These are phyloP conservation scores for Heliamphora exappendiculata DNA, from an alignment of 148 eudicot species.

Conservation along the genomic window DNA sequence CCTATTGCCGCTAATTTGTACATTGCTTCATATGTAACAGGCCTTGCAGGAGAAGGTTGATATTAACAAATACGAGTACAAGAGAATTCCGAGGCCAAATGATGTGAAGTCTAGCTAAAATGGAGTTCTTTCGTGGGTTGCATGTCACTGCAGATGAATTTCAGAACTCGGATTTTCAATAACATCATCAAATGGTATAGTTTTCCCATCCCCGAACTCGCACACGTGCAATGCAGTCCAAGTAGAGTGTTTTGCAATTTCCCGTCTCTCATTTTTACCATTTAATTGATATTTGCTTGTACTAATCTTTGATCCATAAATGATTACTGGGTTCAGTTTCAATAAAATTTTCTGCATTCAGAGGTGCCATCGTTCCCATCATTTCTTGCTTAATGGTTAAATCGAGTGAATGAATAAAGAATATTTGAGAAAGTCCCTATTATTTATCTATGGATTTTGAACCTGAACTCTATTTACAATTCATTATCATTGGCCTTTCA, in stretches of 20 bases:
- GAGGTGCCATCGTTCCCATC: too few species aligned
- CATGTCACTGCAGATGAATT: neutral
- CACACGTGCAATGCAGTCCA: too few species aligned
- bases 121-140: neutral
- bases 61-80: constrained; percentile 73
- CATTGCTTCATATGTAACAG: constrained; percentile 34
- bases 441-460: too few species aligned
- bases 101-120: constrained; percentile 38
- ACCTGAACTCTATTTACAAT: too few species aligned
- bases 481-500: too few species aligned
- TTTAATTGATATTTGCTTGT: neutral
- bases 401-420: too few species aligned
- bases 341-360: too few species aligned
- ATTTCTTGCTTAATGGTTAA: too few species aligned
- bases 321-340: too few species aligned
- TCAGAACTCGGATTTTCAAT: neutral
- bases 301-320: neutral
- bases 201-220: neutral
- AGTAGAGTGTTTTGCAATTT: neutral
- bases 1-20: neutral
- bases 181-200: neutral
- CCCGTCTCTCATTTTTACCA: neutral
- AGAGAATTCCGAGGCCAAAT: constrained; percentile 61
- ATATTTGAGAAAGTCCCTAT: too few species aligned
- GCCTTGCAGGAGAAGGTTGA: constrained; percentile 67